Conservation (phyloP, 2,329 filamentous ascomycete genomes). For the Trichoderma sp. region DNA sequence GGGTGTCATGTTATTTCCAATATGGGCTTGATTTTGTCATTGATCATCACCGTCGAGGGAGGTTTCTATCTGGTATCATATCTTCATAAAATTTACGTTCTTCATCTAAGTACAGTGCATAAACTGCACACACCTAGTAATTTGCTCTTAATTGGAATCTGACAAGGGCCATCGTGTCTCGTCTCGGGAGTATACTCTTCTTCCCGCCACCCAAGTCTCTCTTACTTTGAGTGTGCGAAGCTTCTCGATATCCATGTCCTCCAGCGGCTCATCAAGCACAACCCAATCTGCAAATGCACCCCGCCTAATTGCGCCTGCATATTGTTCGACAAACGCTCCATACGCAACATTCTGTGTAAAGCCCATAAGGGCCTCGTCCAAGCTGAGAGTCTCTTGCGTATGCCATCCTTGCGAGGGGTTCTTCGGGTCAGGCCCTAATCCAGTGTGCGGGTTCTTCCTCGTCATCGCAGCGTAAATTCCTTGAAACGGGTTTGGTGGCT, state of each 20-base stretch:
- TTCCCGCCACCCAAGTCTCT: constrained; percentile 68
- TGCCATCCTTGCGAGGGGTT: constrained; percentile 57
- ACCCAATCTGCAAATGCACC: constrained; percentile 69
- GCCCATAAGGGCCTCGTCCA: constrained; percentile 59
- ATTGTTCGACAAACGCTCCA: constrained; percentile 58
- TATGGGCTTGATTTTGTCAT: background rate
- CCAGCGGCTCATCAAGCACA: constrained; percentile 60
- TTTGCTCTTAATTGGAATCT: too few species aligned
- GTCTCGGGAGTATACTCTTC: constrained; percentile 41
- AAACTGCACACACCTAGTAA: background rate
- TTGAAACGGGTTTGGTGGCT: constrained; percentile 65
- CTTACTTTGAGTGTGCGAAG: constrained; percentile 54
- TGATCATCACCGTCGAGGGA: background rate
- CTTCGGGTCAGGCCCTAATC: constrained; percentile 47
- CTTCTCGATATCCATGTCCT: constrained; percentile 48
- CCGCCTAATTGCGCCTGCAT: constrained; percentile 57
- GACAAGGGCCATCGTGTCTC: background rate
- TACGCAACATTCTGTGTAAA: constrained; percentile 61
- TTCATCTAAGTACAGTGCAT: background rate
- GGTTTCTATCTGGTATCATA: background rate
- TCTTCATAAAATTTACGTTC: background rate
- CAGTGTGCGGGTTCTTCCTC: constrained; percentile 57
- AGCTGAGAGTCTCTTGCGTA: constrained; percentile 54
- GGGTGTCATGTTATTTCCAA: background rate
- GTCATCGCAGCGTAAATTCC: constrained; percentile 68